phyloP scores from a whole-genome alignment of 148 eudicot genomes.

The Limonium bicolor region DNA sequence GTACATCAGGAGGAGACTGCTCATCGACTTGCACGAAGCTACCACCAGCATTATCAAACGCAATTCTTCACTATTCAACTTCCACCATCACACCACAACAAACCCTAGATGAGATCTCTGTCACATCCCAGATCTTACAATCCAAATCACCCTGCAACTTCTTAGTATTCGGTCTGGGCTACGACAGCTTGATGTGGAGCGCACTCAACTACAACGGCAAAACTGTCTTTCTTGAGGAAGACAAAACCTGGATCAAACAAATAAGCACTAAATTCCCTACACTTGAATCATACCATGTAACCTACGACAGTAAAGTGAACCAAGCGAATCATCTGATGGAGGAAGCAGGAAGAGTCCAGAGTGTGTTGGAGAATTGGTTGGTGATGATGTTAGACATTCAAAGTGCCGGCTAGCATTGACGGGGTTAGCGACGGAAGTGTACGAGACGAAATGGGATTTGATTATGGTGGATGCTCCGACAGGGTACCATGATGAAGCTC shows the following conservation, averaged over 20 bases:
- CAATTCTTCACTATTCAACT: conserved; percentile 64
- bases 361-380: conserved; percentile 6
- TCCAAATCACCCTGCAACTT: conserved; percentile 71
- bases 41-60: conserved; percentile 36
- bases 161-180: conserved; percentile 73
- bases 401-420: conserved; percentile 36
- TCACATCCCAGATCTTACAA: conserved; percentile 37
- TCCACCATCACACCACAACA: conserved; percentile 78
- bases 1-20: conserved; percentile 10
- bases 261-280: conserved; percentile 40
- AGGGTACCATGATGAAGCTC: conserved; percentile 51
- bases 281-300: conserved; percentile 44
- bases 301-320: conserved; percentile 47
- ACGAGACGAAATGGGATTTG: conserved; percentile 68
- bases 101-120: conserved; percentile 48
- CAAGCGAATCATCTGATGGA: conserved; percentile 31
- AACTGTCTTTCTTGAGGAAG: conserved; percentile 69
- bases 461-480: conserved; percentile 91
- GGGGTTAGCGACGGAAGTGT: conserved; percentile 35
- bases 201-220: conserved; percentile 55
- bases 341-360: conserved; percentile 8
- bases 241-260: conserved; percentile 46
- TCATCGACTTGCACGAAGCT: conserved; percentile 40
- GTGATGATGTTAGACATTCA: conserved; percentile 22
- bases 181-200: conserved; percentile 79